These are phyloP conservation scores for Cercophora samala DNA, from an alignment of 495 filamentous ascomycete species.

Conservation along the genomic window DNA sequence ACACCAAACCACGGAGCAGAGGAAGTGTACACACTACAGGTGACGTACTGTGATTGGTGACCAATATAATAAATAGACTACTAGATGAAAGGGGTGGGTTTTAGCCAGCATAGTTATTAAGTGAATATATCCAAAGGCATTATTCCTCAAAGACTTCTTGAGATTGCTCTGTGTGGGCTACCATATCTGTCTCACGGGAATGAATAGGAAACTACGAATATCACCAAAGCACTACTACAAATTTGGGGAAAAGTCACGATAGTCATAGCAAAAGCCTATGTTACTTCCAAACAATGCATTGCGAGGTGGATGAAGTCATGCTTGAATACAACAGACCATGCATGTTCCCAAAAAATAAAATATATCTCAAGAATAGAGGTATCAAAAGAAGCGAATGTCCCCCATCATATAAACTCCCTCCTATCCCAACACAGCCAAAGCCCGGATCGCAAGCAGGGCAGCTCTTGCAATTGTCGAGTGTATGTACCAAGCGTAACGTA, in stretches of 20 bases:
- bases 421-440: background rate
- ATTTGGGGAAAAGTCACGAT: too few species aligned
- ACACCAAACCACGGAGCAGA: background rate
- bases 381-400: background rate
- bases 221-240: too few species aligned
- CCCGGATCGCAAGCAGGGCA: background rate
- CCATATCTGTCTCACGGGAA: too few species aligned
- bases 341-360: background rate
- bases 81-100: background rate
- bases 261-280: too few species aligned
- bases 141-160: too few species aligned
- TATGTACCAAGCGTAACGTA: background rate
- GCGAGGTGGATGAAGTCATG: too few species aligned
- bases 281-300: too few species aligned
- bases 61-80: too few species aligned
- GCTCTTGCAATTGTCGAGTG: background rate
- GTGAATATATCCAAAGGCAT: constrained; percentile 12
- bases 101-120: background rate
- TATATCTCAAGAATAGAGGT: background rate
- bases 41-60: background rate
- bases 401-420: background rate
- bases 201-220: too few species aligned
- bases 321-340: background rate
- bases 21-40: background rate
- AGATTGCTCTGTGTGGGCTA: too few species aligned